These are phyloP conservation scores for Uromyces viciae-fabae DNA, from an alignment of 1,284 basidiomycete genomes.

Conservation along the genomic window DNA sequence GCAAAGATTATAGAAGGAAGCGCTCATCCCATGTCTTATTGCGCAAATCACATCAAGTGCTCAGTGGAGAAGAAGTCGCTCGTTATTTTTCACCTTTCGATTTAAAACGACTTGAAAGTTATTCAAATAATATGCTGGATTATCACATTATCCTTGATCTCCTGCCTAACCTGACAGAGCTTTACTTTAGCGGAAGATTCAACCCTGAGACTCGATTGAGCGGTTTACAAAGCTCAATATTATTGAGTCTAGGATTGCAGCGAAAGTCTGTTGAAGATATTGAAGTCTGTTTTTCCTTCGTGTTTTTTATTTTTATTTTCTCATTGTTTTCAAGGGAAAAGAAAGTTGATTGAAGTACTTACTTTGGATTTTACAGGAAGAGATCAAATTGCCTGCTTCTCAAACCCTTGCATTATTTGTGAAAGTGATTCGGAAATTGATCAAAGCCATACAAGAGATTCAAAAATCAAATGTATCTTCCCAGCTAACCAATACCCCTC, in stretches of 20 bases:
- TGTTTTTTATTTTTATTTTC: not conserved
- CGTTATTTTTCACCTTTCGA: slow-evolving; percentile 83
- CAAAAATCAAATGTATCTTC: slow-evolving; percentile 72
- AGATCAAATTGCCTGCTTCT: slow-evolving; percentile 76
- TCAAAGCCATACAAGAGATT: slow-evolving; percentile 72
- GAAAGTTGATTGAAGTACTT: not conserved
- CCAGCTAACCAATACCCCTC: not conserved
- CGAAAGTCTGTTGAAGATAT: slow-evolving; percentile 85
- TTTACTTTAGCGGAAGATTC: slow-evolving; percentile 82
- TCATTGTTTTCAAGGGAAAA: not conserved
- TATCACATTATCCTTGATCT: slow-evolving; percentile 94
- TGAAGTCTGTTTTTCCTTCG: slow-evolving; percentile 56
- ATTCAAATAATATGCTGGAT: slow-evolving; percentile 92
- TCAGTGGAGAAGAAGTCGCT: slow-evolving; percentile 64
- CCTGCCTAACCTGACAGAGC: slow-evolving; percentile 70
- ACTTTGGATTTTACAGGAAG: slow-evolving; percentile 57
- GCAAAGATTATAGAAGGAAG: not conserved
- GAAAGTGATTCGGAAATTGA: slow-evolving; percentile 82
- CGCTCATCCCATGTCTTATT: not conserved
- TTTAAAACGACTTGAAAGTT: slow-evolving; percentile 89
- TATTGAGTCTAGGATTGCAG: slow-evolving; percentile 85
- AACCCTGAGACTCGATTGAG: slow-evolving; percentile 63
- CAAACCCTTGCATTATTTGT: slow-evolving; percentile 87
- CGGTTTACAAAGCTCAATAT: slow-evolving; percentile 75
- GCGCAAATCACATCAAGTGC: not conserved